phyloP scores from a whole-genome alignment of 2,329 filamentous ascomycete species.

The Hymenoscyphus fraxineus region DNA sequence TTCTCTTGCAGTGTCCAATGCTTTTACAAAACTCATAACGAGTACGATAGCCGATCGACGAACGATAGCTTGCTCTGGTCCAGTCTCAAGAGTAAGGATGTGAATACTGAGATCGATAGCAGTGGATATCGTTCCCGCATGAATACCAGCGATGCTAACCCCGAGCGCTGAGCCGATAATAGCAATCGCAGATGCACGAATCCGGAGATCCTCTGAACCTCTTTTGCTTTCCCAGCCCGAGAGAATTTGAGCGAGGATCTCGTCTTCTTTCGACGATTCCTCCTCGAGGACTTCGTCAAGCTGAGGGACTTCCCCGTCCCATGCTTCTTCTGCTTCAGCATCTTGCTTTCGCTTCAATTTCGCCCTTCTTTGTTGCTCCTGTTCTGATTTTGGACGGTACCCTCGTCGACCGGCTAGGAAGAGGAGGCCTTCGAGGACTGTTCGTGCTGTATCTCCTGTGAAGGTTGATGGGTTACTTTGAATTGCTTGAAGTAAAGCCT shows the following conservation, averaged over 20 bases:
- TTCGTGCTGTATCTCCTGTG: constrained; percentile 47
- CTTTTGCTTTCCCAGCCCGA: constrained; percentile 63
- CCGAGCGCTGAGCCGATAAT: constrained; percentile 60
- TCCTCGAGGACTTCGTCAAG: constrained; percentile 39
- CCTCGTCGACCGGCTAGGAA: constrained; percentile 62
- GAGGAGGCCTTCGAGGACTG: constrained; percentile 56
- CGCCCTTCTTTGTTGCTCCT: constrained; percentile 50
- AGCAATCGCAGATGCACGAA: constrained; percentile 66
- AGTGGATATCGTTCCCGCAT: constrained; percentile 48
- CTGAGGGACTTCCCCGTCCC: constrained; percentile 51
- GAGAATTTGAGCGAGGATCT: constrained; percentile 55
- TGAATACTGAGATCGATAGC: constrained; percentile 61
- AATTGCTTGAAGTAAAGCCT: constrained; percentile 62
- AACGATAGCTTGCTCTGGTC: constrained; percentile 58
- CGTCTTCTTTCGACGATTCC: constrained; percentile 37
- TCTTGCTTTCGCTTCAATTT: constrained; percentile 46
- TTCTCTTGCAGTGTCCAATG: constrained; percentile 52
- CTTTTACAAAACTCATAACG: constrained; percentile 57
- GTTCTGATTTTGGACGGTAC: constrained; percentile 55
- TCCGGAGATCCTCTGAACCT: constrained; percentile 65
- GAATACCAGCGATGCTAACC: constrained; percentile 54
- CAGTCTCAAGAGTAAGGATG: constrained; percentile 59
- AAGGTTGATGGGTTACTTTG: constrained; percentile 57
- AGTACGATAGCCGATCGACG: constrained; percentile 63
- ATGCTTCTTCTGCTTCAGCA: constrained; percentile 49